These are phyloP conservation scores for Lagenaria siceraria DNA, from an alignment of 306 rosid species.

Conservation along the genomic window DNA sequence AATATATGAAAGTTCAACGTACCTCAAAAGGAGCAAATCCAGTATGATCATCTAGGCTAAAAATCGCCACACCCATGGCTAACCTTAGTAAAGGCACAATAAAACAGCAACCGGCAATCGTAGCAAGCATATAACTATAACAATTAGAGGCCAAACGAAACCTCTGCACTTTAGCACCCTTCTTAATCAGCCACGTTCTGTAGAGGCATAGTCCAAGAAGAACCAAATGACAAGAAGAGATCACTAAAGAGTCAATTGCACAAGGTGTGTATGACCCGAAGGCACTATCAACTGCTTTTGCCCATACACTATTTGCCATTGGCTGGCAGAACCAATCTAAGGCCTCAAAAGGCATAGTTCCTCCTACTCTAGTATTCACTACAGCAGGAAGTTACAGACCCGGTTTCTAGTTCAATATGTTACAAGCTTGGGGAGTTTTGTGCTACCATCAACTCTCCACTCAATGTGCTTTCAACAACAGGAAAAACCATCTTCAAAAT, in stretches of 20 bases:
- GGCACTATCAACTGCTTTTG: conserved; percentile 37
- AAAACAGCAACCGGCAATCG: conserved; percentile 44
- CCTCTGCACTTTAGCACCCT: conserved; percentile 35
- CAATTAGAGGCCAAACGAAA: conserved; percentile 45
- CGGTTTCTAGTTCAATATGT: neutral
- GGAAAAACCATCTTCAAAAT: neutral
- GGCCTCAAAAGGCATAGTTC: conserved; percentile 42
- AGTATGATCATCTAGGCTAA: conserved; percentile 33
- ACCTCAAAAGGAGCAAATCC: conserved; percentile 79
- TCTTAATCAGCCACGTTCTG: conserved; percentile 42
- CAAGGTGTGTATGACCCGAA: conserved; percentile 85
- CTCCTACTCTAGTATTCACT: conserved; percentile 4
- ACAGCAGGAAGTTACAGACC: neutral
- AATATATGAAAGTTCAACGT: conserved; percentile 4
- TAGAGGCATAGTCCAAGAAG: conserved; percentile 48
- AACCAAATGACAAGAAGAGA: conserved; percentile 53
- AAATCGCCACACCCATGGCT: conserved; percentile 34
- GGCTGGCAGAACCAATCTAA: conserved; percentile 77
- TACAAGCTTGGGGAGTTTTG: neutral
- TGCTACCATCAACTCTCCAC: neutral
- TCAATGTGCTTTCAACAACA: neutral
- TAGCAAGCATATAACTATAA: conserved; percentile 41
- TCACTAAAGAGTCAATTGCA: conserved; percentile 55
- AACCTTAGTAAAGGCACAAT: conserved; percentile 52
- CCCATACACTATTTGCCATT: conserved; percentile 44